phyloP scores from a whole-genome alignment of 1,139 yeast species.

The Suhomyces coccinellae region DNA sequence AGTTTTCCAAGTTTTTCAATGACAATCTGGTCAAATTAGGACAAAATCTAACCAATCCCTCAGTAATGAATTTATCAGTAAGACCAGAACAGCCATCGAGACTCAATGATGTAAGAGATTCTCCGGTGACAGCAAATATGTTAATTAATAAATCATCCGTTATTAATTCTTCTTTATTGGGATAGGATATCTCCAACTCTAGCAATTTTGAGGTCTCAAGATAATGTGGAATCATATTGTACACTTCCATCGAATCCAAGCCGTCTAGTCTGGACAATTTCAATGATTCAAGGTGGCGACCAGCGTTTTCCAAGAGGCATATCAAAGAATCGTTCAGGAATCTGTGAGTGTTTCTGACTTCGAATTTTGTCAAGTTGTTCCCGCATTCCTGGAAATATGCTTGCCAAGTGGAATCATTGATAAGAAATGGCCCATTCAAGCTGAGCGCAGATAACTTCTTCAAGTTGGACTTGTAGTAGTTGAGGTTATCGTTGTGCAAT shows the following conservation, averaged over 20 bases:
- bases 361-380: conserved; percentile 41
- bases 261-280: conserved; percentile 72
- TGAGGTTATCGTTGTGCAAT: conserved; percentile 72
- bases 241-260: conserved; percentile 55
- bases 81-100: conserved; percentile 74
- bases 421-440: conserved; percentile 85
- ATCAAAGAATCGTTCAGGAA: conserved; percentile 68
- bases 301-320: conserved; percentile 63
- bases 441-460: conserved; percentile 51
- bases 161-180: conserved; percentile 62
- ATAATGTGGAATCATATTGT: conserved; percentile 65
- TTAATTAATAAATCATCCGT: conserved; percentile 72
- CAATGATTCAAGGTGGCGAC: conserved; percentile 48
- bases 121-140: conserved; percentile 62
- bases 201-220: conserved; percentile 47
- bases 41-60: conserved; percentile 63
- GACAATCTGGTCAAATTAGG: conserved; percentile 55
- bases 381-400: conserved; percentile 57
- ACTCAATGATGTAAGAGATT: conserved; percentile 54
- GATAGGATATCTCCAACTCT: conserved; percentile 68
- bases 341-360: conserved; percentile 79
- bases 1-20: conserved; percentile 52
- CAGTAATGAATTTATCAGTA: conserved; percentile 61
- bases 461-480: conserved; percentile 61
- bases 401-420: conserved; percentile 75